These are phyloP conservation scores for Curvularia spicifera DNA, from an alignment of 2,329 filamentous ascomycete species.

Conservation along the genomic window DNA sequence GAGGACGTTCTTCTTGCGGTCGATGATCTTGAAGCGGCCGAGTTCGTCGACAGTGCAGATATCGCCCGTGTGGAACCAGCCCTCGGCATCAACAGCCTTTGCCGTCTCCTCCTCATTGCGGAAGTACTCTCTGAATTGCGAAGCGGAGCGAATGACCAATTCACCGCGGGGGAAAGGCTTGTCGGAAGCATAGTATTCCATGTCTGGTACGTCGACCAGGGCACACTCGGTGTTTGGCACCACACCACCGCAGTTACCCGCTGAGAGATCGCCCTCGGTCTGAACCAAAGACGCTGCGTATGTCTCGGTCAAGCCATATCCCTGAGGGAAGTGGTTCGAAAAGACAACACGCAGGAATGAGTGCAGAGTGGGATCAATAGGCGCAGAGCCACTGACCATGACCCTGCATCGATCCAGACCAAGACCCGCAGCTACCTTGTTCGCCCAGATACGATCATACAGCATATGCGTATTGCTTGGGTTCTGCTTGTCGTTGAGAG, in stretches of 20 bases:
- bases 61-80: constrained; percentile 97
- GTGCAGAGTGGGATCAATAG: constrained; percentile 86
- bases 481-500: constrained; percentile 72
- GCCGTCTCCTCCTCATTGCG: constrained; percentile 86
- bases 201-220: constrained; percentile 85
- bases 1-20: constrained; percentile 98
- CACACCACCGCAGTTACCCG: constrained; percentile 82
- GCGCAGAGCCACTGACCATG: constrained; percentile 89
- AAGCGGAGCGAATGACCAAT: constrained; percentile 80
- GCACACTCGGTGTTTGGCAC: constrained; percentile 74
- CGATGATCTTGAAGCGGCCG: constrained; percentile 90
- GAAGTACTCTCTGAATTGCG: constrained; percentile 85
- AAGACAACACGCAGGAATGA: constrained; percentile 87
- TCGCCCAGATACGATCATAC: constrained; percentile 88
- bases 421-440: constrained; percentile 82
- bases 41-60: constrained; percentile 83
- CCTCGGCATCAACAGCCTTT: constrained; percentile 82
- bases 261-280: constrained; percentile 70
- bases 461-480: constrained; percentile 80
- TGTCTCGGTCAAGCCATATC: constrained; percentile 92
- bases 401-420: constrained; percentile 75
- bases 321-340: constrained; percentile 79
- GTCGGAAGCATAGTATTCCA: constrained; percentile 89
- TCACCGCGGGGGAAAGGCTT: constrained; percentile 90
- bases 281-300: constrained; percentile 81